Base-by-base conservation (phyloP, 805 yeast species). In the Blastobotrys attinorum region DNA sequence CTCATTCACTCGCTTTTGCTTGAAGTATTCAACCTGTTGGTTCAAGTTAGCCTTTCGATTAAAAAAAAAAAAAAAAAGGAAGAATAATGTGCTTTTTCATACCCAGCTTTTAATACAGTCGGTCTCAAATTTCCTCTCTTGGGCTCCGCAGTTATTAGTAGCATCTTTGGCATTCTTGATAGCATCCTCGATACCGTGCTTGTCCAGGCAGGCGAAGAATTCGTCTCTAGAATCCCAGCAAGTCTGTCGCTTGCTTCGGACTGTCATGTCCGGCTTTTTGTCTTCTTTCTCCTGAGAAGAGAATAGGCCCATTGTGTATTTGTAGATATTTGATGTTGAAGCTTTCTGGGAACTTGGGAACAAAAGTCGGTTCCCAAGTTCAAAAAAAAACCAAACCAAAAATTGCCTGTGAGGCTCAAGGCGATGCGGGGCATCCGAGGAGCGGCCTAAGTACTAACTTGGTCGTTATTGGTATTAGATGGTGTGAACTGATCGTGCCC, bases 161-260 rank as follows among this genome's bases (percentile, higher is more conserved):
- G 86, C 77, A 23, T 63, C 62, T 4, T 59, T 57, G 36, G 69
- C 67, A 39, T 57, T 56, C 39, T 53, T 56, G 43, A 80, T 64
- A 16, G 95, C 83, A 60, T 84, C 83, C 6, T 75, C 76, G 43
- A 90, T 79, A 15, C 74, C 65, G 55, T 82, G 73, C 39, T 65
- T 69, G 52, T 83, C 85, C 39, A 90, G 69, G 61, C 98, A 90
- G 6, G 64, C 71, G 55, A 86, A 86, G 59, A 75, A 88, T 33
- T 55, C 54, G 57, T 90, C 98, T 47, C 98, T 75, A 5, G 90
- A 71, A 40, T 81, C 90, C 97, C 97, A 92, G 67, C 98, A 90
- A 47, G 70, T 67, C 57, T 77, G 73, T 51, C 97, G 75, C 52
- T 79, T 76, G 22, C 76, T 65, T 55, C 89, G 77, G 58, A 77